Evolutionary conservation across 31 red algal genomes (phyloP), one percentile per base, ranked within the genome.

Genomic region (Asparagopsis taxiformis): DNA sequence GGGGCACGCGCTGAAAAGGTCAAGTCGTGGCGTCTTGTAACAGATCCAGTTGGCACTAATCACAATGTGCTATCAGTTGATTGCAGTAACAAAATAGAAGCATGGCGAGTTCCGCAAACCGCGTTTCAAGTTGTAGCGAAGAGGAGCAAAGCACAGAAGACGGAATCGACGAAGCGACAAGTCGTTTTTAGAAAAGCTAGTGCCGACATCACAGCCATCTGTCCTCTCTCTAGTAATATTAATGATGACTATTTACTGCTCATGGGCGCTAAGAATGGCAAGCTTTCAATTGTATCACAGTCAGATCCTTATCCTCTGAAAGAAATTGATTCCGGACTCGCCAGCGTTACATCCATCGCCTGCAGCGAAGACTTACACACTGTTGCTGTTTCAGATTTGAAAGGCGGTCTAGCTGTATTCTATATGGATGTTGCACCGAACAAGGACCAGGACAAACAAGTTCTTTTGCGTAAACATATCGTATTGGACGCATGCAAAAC

Each of bases 351-450:
- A 32, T 62, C 26, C 29, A 32, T 32, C 0, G 58, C 29, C 25
- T 62, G 25, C n/a, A 30, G 6, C n/a, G 6, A 32, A 30, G 58
- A 32, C 26, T 13, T 26, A 7, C 26, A 32, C 3, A 16, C 31
- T 30, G 58, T 62, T 62, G 58, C 58, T 30, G 29, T 62, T 62
- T 26, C 58, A 4, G 58, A 62, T 32, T 32, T 4, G 5, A 62
- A 32, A 7, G 58, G 58, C 16, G 25, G 26, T 5, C 25, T 62
- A 7, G 58, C 58, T 32, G 31, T 28, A 17, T 62, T 62, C 24
- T 13, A 62, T 13, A 5, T 62, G 29, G 23, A 30, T 28, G 4
- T 30, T 7, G 5, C 58, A 15, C 20, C 5, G 13, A 30, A n/a
- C 15, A 13, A 5, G 13, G 0, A 62, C 31, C 6, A 17, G 13